Conservation (phyloP, 2,329 filamentous ascomycete genomes). For the Penicillium sp. region DNA sequence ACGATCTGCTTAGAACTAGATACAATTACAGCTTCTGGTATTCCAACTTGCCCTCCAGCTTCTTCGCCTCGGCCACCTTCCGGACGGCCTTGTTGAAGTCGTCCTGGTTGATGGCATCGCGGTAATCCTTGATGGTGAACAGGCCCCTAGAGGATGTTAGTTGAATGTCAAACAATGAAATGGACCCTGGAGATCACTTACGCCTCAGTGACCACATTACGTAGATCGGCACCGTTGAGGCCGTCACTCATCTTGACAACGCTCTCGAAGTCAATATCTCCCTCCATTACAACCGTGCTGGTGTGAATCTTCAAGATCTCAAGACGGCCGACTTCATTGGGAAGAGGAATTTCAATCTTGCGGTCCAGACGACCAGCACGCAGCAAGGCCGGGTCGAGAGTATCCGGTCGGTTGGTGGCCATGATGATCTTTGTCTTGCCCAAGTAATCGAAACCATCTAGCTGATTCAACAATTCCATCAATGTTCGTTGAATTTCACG, state of each 20-base stretch:
- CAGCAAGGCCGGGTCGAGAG: conserved; percentile 87
- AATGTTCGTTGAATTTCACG: conserved; percentile 97
- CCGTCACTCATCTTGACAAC: conserved; percentile 99
- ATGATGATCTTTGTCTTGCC: conserved; percentile 99
- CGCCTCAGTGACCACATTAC: conserved; percentile 98
- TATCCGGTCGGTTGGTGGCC: conserved; percentile 96
- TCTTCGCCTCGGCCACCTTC: conserved; percentile 97
- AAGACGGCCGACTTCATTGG: conserved; percentile 92
- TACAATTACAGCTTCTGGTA: conserved; percentile 71
- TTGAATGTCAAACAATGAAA: background rate
- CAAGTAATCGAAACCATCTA: conserved; percentile 98
- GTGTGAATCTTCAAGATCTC: conserved; percentile 99
- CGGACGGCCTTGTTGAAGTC: conserved; percentile 99
- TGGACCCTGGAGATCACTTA: conserved; percentile 55
- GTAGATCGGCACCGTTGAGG: conserved; percentile 93
- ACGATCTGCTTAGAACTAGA: conserved; percentile 14
- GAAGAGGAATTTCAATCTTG: conserved; percentile 96
- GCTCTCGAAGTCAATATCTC: conserved; percentile 97
- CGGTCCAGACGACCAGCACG: conserved; percentile 91
- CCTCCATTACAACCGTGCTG: conserved; percentile 79
- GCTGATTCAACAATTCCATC: conserved; percentile 98
- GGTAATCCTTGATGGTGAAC: conserved; percentile 97
- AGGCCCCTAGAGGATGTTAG: conserved; percentile 64
- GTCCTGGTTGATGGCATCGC: conserved; percentile 94
- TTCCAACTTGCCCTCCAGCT: conserved; percentile 95